Percentiles rank a stretch among this genome's conserved stretches.
Evolutionary conservation across 2,329 filamentous ascomycete genomes (phyloP).

Genomic region (Penicillium sp.): DNA sequence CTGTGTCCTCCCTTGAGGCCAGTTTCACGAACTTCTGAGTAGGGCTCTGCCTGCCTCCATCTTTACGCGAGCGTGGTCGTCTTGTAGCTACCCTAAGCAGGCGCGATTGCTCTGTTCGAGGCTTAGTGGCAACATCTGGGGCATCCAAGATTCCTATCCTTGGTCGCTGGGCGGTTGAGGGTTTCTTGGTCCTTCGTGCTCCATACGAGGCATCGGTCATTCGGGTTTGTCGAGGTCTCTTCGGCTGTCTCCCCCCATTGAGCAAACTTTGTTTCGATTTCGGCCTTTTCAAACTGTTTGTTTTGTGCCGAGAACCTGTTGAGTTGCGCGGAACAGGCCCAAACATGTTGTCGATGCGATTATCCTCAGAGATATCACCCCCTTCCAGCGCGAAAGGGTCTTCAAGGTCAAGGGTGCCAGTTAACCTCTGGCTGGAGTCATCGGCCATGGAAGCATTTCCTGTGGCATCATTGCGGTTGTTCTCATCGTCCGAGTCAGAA

Average conservation of each 20-base stretch:
- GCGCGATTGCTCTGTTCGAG: constrained; percentile 44
- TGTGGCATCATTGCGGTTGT: background rate
- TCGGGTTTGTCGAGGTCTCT: constrained; percentile 35
- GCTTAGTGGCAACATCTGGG: constrained; percentile 33
- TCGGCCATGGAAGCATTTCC: constrained; percentile 4
- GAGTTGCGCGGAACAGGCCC: constrained; percentile 30
- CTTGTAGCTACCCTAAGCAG: constrained; percentile 59
- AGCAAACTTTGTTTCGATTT: constrained; percentile 16
- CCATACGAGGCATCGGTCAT: constrained; percentile 37
- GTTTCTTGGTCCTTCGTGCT: constrained; percentile 25
- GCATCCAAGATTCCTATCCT: constrained; percentile 55
- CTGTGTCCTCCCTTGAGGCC: constrained; percentile 54
- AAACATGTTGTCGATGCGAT: constrained; percentile 45
- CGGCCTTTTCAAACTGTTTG: constrained; percentile 17
- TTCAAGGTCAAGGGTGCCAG: constrained; percentile 23
- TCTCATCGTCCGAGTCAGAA: constrained; percentile 27
- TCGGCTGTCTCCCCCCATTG: constrained; percentile 22
- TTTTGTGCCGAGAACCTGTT: constrained; percentile 9
- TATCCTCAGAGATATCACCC: constrained; percentile 44
- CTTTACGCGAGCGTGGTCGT: constrained; percentile 48
- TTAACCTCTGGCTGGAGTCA: constrained; percentile 14
- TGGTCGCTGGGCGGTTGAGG: constrained; percentile 21
- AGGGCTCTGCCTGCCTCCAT: constrained; percentile 54
- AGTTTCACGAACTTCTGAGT: constrained; percentile 54
- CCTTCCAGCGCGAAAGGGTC: constrained; percentile 26